Evolutionary conservation across 179 eudicot genomes (phyloP).

Genomic region (Camellia oleifera): DNA sequence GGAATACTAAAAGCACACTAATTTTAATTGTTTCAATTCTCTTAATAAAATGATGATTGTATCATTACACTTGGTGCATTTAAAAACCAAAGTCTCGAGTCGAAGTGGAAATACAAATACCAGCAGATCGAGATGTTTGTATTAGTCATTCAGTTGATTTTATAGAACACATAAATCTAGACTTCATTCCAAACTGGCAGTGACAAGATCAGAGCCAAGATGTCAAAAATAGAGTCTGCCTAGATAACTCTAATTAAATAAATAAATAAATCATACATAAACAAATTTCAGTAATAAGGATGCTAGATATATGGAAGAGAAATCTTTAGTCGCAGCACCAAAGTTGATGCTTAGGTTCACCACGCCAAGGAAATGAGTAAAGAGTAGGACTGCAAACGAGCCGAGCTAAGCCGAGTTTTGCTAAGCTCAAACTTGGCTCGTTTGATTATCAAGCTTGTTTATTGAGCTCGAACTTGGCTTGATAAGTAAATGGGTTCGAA

Average conservation of each 20-base stretch:
- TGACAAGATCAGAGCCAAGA: background rate
- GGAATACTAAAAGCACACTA: background rate
- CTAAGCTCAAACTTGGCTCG: too few species aligned
- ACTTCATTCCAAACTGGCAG: background rate
- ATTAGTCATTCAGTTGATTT: constrained; percentile 5
- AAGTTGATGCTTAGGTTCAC: background rate
- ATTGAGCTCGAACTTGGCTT: too few species aligned
- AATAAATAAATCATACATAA: background rate
- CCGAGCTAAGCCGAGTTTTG: too few species aligned
- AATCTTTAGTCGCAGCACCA: background rate
- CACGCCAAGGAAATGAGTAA: background rate
- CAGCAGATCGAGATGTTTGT: background rate
- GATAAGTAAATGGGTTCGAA: too few species aligned
- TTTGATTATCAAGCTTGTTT: too few species aligned
- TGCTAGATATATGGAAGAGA: background rate
- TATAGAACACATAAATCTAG: background rate
- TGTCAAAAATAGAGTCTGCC: background rate
- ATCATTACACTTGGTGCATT: background rate
- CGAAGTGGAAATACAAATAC: background rate
- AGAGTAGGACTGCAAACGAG: background rate
- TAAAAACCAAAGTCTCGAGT: background rate
- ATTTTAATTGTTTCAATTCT: background rate
- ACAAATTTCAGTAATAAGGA: background rate
- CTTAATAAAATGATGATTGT: background rate
- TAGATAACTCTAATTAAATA: background rate